phyloP scores from a whole-genome alignment of 225 moss, liverwort and hornwort genomes.

The Anthoceros angustus region DNA sequence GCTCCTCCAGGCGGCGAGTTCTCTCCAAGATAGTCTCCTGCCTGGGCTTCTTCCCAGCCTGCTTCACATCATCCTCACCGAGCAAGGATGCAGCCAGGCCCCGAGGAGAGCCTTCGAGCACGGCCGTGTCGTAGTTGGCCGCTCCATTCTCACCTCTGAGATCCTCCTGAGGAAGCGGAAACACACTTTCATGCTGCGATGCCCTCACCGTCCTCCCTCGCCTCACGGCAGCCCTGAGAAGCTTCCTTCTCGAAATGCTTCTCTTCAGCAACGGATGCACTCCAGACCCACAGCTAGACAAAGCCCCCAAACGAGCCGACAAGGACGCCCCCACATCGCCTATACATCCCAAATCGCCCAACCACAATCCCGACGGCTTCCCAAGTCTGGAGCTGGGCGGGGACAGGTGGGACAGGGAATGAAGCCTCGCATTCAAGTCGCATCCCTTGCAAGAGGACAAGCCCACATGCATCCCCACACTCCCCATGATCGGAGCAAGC shows the following conservation, averaged over 20 bases:
- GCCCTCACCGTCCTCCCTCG: neutral
- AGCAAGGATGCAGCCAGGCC: neutral
- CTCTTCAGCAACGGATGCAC: neutral
- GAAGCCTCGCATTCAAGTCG: too few relatives aligned
- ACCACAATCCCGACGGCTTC: too few relatives aligned
- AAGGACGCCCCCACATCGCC: too few relatives aligned
- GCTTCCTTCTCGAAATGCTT: neutral
- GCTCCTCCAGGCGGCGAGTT: neutral
- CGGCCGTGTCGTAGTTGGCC: neutral
- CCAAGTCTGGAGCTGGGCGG: too few relatives aligned
- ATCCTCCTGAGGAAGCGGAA: neutral
- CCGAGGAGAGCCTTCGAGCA: neutral
- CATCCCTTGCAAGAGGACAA: too few relatives aligned
- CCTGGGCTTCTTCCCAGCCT: neutral
- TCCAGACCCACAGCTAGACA: neutral
- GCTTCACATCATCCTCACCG: neutral
- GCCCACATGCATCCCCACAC: too few relatives aligned
- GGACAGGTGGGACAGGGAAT: too few relatives aligned
- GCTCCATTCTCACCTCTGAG: neutral
- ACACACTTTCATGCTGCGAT: neutral
- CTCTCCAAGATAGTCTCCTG: neutral
- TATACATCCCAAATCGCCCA: too few relatives aligned
- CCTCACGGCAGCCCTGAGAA: neutral
- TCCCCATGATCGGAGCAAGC: too few relatives aligned
- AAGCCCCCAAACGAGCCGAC: neutral